Evolutionary conservation across 1,139 yeast species (phyloP), one percentile per base, ranked within the genome.

Genomic region (Suhomyces kunorum): DNA sequence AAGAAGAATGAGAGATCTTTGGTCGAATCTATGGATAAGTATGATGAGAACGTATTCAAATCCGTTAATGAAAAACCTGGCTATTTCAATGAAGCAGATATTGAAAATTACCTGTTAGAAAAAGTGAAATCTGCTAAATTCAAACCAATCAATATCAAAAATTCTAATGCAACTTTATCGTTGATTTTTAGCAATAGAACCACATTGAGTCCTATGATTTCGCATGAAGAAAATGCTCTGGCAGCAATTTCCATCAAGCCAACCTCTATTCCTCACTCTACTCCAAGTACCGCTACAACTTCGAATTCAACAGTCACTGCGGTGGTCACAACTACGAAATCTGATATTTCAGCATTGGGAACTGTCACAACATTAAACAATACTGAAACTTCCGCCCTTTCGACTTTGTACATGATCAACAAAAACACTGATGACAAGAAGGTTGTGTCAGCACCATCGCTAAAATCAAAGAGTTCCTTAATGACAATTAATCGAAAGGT

Each of bases 41-140:
- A 87, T 52, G 97, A 90, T 54, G 59, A 66, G 4, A 68, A 64
- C 15, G 63, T 77, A 1, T 83, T 83, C 56, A 61, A 59, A 44
- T 59, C 69, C 1, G 54, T 57, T 5, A 46, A 46, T 6, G 36
- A 40, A n/a, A 35, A 44, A 17, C 28, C 27, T n/a, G 50, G 39
- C 22, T 48, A 48, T 36, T 48, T 47, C 23, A 36, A 39, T 14
- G 46, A 35, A 13, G 44, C 42, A 6, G 42, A 34, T 8, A 40
- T 47, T 24, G 42, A 42, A 11, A 36, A 42, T 11, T 47, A 44
- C 32, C 34, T 40, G 16, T 14, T 47, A 15, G 36, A 32, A 2
- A 34, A 34, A 19, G 8, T 33, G 6, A 22, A 35, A 5, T 19
- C 36, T 4, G 25, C 40, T 2, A 34, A 36, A 22, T 32, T 38